Base-by-base conservation (phyloP, 306 rosid species). In the Vicia sativa region DNA sequence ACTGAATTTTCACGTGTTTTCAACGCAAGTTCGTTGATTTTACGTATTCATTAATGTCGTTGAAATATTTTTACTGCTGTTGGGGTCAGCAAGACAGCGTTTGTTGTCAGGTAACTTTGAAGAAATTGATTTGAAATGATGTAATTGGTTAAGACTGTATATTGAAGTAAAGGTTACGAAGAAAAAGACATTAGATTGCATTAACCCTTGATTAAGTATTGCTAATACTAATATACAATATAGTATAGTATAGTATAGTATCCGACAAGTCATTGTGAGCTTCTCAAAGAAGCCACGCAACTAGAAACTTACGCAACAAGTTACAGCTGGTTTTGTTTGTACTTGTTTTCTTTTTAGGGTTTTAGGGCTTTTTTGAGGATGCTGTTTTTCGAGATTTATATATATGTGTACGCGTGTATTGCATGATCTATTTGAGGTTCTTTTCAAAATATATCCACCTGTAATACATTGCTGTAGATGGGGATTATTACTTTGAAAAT, bases 221-320 rank as follows among this genome's bases (percentile, higher is more conserved):
- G 60, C 52, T 7, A 35, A 45, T 65, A 5, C 14, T 43, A 11
- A 31, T 31, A 7, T 31, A 31, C 8, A 31, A 4, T 5, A 31
- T 31, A 31, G 35, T 21, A 55, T 42, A 39, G 66, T n/a, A n/a
- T n/a, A 23, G 2, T 31, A 55, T 42, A 39, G 66, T 45, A 82
- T 63, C 81, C 87, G 83, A 87, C 90, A 79, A 21, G 67, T 62
- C 37, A 46, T 21, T 21, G 46, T 48, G 15, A 68, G 78, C 96
- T 81, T 89, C 80, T 81, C 73, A 71, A 54, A 50, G 75, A 87
- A 85, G 96, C 81, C 76, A 83, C 86, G 81, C 79, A 84, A 79
- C 44, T 9, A 45, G 65, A 81, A 81, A 66, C 96, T 85, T 87
- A 48, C 16, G 60, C 72, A 6, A 2, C 45, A 89, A 89, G 96